Percentiles rank a stretch among this genome's conserved stretches.
Evolutionary conservation across 345 rosid genomes (phyloP).

Genomic region (Gynandropsis gynandra): DNA sequence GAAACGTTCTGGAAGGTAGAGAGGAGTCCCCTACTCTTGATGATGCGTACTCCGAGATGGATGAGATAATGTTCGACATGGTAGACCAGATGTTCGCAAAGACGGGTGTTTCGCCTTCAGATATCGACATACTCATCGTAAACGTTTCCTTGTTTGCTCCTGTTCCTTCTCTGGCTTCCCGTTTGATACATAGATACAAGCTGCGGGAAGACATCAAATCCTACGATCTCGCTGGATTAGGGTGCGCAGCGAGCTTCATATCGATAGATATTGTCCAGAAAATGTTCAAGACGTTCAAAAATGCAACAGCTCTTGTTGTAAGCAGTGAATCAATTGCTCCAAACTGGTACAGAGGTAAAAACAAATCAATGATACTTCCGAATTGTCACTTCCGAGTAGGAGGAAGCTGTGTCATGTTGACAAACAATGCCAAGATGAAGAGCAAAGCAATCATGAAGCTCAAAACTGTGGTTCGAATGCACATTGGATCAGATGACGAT

Average conservation of each 20-base stretch:
- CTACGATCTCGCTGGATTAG: conserved; percentile 51
- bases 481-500: conserved; percentile 37
- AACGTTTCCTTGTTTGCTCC: conserved; percentile 43
- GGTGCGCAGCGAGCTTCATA: conserved; percentile 38
- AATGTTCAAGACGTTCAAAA: conserved; percentile 31
- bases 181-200: conserved; percentile 43
- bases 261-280: conserved; percentile 36
- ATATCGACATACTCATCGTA: conserved; percentile 42
- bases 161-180: conserved; percentile 38
- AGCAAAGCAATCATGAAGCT: conserved; percentile 34
- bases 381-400: conserved; percentile 49
- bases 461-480: conserved; percentile 30
- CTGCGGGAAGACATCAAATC: conserved; percentile 40
- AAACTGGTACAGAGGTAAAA: conserved; percentile 47
- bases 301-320: conserved; percentile 37
- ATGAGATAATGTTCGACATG: conserved; percentile 34
- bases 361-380: conserved; percentile 52
- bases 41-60: conserved; percentile 32
- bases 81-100: conserved; percentile 37
- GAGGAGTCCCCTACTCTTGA: conserved; percentile 28
- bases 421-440: conserved; percentile 34
- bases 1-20: conserved; percentile 28
- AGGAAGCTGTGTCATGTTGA: conserved; percentile 47
- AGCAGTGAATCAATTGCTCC: conserved; percentile 47
- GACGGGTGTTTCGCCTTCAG: conserved; percentile 33